Base-by-base conservation (phyloP, 768 basidiomycete species). In the Boletales sp. region DNA sequence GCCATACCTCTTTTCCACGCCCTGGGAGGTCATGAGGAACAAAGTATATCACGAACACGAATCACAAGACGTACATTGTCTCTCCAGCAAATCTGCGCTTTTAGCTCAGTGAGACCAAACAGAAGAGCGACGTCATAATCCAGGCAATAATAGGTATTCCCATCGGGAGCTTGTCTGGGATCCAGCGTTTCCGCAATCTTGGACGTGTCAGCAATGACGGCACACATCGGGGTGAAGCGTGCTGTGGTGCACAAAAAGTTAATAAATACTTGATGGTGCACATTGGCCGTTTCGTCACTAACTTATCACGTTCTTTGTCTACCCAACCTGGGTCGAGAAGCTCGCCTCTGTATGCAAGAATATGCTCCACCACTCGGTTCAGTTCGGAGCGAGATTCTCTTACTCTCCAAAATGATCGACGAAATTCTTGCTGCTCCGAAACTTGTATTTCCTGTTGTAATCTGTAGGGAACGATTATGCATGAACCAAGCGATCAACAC, bases 61-160 rank as follows among this genome's bases (percentile, higher is more conserved):
- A n/a, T 32, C 5, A 19, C 2, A 18, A 17, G 35, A 44, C 54
- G 31, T 12, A 60, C 60, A 51, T 8, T 32, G 8, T 77, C 70
- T 8, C 56, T 57, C 77, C 77, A 79, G 5, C 65, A 55, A 25
- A 76, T 67, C 38, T 75, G 71, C 0, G 76, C 78, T 53, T 74
- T 72, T 36, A 78, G 50, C 46, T 79, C 77, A 0, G 76, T 73
- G 13, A 70, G 47, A 1, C 76, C 77, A 46, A 75, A 72, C 11
- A 68, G 58, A 11, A 79, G 41, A 15, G 76, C 53, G 5, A 78
- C 58, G 5, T 70, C 64, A 39, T 63, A 73, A 1, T 57, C 32
- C 28, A 65, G 43, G 17, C 8, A 8, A 49, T 64, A 65, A 32
- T 50, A 61, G 7, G 37, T 25, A 21, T 13, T 18, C 33, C 49